Conservation (phyloP, 2,329 filamentous ascomycete genomes). For the Leptoxyphium fumago region DNA sequence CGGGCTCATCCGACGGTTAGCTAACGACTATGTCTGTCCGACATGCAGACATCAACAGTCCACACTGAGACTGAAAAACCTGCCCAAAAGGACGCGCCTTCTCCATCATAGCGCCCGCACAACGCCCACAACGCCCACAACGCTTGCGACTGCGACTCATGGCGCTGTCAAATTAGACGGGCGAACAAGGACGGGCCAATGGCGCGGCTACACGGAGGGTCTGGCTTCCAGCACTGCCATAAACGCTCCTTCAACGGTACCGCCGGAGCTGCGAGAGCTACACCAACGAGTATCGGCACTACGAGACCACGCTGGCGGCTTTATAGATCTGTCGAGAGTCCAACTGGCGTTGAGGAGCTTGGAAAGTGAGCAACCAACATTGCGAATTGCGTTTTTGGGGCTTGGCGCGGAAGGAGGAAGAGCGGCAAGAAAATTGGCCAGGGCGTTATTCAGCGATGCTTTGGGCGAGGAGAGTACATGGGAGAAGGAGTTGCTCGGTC, state of each 20-base stretch:
- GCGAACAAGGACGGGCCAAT: too few species aligned
- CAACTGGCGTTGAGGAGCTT: slow-evolving; percentile 56
- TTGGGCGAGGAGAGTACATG: slow-evolving; percentile 26
- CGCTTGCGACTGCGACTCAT: too few species aligned
- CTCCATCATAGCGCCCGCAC: too few species aligned
- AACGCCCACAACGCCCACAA: too few species aligned
- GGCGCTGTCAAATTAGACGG: too few species aligned
- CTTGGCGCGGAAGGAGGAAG: slow-evolving; percentile 19
- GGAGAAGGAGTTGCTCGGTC: slow-evolving; percentile 27
- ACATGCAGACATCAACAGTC: background rate
- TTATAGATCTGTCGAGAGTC: slow-evolving; percentile 53
- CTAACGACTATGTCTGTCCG: background rate
- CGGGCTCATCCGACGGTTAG: background rate
- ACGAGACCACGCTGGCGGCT: slow-evolving; percentile 43
- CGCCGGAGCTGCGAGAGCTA: slow-evolving; percentile 40
- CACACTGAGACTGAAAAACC: background rate
- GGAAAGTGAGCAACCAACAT: slow-evolving; percentile 37
- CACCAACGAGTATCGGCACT: slow-evolving; percentile 45
- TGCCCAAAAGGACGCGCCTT: too few species aligned
- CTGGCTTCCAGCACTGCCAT: slow-evolving; percentile 39
- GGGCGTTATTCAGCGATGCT: slow-evolving; percentile 39
- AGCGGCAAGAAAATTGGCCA: slow-evolving; percentile 50
- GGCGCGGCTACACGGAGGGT: slow-evolving; percentile 9
- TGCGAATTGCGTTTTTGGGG: slow-evolving; percentile 40
- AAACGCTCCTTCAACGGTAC: slow-evolving; percentile 39